phyloP scores from a whole-genome alignment of 2,329 filamentous ascomycete genomes.

The Cryphonectria japonica region DNA sequence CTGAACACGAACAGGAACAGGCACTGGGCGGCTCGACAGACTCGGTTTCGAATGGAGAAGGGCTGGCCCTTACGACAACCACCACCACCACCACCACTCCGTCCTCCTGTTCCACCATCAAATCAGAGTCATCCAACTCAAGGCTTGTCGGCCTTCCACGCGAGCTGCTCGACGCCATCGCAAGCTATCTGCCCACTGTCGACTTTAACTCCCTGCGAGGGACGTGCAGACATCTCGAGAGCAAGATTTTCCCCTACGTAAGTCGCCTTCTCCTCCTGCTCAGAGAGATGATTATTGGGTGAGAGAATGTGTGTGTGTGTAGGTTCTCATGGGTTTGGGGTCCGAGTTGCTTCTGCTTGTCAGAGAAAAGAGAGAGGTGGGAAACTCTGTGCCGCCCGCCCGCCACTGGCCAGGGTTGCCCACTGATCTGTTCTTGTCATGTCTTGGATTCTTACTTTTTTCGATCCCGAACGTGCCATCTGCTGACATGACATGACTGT shows the following conservation, averaged over 20 bases:
- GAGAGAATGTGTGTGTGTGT: background rate
- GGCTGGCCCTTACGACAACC: background rate
- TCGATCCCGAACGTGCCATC: background rate
- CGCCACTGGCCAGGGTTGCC: background rate
- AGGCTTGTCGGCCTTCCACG: conserved; percentile 49
- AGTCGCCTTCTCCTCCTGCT: background rate
- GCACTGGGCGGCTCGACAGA: background rate
- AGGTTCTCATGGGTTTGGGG: background rate
- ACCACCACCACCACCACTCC: background rate
- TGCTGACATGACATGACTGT: background rate
- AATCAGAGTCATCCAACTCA: background rate
- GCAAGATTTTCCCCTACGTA: conserved; percentile 50
- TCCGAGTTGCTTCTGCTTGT: background rate
- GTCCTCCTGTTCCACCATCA: background rate
- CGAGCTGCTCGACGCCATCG: conserved; percentile 63
- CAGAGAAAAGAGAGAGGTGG: background rate
- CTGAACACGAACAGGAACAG: background rate
- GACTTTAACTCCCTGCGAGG: conserved; percentile 60
- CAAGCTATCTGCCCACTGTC: conserved; percentile 54
- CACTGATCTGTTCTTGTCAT: background rate
- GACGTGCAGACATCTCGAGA: conserved; percentile 59
- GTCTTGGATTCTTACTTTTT: background rate
- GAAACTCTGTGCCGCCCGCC: background rate
- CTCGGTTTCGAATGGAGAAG: background rate
- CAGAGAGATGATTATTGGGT: background rate